These are phyloP conservation scores for Triticum dicoccoides DNA, from an alignment of 176 grass and related monocot genomes.

Conservation along the genomic window DNA sequence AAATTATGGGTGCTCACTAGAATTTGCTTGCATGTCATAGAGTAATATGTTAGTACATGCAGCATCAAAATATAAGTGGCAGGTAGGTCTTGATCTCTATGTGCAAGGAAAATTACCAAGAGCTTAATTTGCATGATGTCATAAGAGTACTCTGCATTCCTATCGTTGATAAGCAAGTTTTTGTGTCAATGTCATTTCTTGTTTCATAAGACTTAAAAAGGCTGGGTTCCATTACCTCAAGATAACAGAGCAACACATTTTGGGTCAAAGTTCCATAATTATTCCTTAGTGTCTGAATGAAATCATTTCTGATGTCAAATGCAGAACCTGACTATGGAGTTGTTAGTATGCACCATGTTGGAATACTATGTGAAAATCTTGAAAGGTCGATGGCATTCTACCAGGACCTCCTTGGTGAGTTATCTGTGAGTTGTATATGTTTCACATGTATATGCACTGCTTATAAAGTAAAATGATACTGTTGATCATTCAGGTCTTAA, in stretches of 20 bases:
- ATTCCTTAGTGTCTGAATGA: background rate
- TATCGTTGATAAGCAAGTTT: background rate
- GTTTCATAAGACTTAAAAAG: background rate
- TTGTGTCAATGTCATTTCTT: background rate
- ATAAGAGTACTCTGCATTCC: background rate
- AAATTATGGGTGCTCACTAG: background rate
- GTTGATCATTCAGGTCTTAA: slow-evolving; percentile 66
- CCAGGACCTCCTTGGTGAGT: slow-evolving; percentile 78
- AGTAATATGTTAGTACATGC: background rate
- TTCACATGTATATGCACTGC: background rate
- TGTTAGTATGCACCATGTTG: slow-evolving; percentile 95
- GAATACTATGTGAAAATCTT: slow-evolving; percentile 87
- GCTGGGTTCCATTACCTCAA: background rate
- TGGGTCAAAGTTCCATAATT: background rate
- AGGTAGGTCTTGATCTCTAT: background rate
- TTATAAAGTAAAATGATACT: slow-evolving; percentile 15
- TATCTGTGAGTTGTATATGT: slow-evolving; percentile 3
- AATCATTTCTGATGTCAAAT: background rate
- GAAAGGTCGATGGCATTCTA: slow-evolving; percentile 92
- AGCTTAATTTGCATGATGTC: background rate
- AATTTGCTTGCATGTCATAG: background rate
- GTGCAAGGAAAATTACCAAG: slow-evolving; percentile 5
- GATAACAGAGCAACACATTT: background rate
- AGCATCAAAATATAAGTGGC: background rate
- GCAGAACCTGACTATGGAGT: slow-evolving; percentile 82